Base-by-base conservation (phyloP, 1,139 yeast genomes). In the Taiozyma onychis region DNA sequence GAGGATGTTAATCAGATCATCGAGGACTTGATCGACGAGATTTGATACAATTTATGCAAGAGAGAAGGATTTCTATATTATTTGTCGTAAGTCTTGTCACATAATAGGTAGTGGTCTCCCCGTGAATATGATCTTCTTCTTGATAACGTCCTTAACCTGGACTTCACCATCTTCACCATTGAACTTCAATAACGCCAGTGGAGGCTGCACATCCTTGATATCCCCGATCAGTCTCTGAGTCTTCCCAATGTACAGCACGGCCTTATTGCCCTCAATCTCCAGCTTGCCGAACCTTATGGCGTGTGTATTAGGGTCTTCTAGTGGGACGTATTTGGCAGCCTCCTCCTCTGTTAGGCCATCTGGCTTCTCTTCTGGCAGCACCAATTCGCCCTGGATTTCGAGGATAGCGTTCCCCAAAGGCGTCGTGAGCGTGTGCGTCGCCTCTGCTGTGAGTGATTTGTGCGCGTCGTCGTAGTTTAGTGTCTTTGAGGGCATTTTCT, bases 71-170 rank as follows among this genome's bases (percentile, higher is more conserved):
- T 22, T 21, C 27, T 41, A 21, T 39, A 1, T 7, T 24, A n/a
- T 3, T 13, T 13, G 28, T n/a, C 7, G 18, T 9, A 21, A 26
- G n/a, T 68, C 64, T 83, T 90, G n/a, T 68, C 64, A 84, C 90
- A 85, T 85, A 48, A 85, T 82, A 4, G 93, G 93, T 50, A 85
- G 69, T 0, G 93, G 91, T 54, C 93, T 71, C 41, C 80, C 77
- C 50, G 75, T 78, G 61, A 85, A 85, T 7, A 83, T 72, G 22
- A 84, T 65, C 60, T 83, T 83, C 51, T 76, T 74, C 39, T 67
- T 67, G 9, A 85, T 73, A 1, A 85, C 67, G 63, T 85, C 91
- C n/a, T 81, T 66, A 59, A 85, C 69, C 52, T 76, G 69, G 11
- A 81, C 75, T 2, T 53, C 45, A 3, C 52, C 56, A 8, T 50